phyloP scores from a whole-genome alignment of 805 yeast species.

The Metschnikowia kunwiensis region DNA sequence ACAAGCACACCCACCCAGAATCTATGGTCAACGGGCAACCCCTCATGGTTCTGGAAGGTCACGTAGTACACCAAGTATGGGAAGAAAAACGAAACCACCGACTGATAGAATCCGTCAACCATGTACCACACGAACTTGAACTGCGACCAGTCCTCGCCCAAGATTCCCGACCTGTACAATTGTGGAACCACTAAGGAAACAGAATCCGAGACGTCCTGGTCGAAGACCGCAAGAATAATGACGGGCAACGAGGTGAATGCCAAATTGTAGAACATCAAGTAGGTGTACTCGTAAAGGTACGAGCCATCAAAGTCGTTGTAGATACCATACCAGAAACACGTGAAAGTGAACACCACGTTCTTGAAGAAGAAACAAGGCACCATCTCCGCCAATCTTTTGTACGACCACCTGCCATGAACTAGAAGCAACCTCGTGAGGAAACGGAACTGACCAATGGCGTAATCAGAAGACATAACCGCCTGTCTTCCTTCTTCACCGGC shows the following conservation, averaged over 20 bases:
- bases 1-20: conserved; percentile 69
- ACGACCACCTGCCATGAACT: conserved; percentile 87
- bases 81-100: conserved; percentile 67
- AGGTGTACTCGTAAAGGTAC: conserved; percentile 74
- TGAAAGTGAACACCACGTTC: conserved; percentile 69
- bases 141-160: conserved; percentile 68
- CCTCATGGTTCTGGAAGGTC: conserved; percentile 45
- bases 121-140: conserved; percentile 68
- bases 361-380: conserved; percentile 79
- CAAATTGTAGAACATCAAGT: conserved; percentile 74
- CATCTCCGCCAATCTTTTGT: conserved; percentile 78
- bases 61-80: conserved; percentile 51
- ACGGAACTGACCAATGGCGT: conserved; percentile 81
- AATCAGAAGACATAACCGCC: conserved; percentile 86
- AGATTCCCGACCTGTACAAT: conserved; percentile 67
- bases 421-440: conserved; percentile 61
- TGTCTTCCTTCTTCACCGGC: conserved; percentile 92
- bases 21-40: conserved; percentile 59
- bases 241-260: conserved; percentile 82
- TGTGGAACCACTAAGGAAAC: conserved; percentile 74
- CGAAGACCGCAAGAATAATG: conserved; percentile 72
- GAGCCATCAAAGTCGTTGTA: conserved; percentile 76
- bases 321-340: conserved; percentile 79
- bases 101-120: conserved; percentile 76
- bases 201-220: conserved; percentile 73